Evolutionary conservation across 2,329 filamentous ascomycete genomes (phyloP).

Genomic region (Drechslera avenae): DNA sequence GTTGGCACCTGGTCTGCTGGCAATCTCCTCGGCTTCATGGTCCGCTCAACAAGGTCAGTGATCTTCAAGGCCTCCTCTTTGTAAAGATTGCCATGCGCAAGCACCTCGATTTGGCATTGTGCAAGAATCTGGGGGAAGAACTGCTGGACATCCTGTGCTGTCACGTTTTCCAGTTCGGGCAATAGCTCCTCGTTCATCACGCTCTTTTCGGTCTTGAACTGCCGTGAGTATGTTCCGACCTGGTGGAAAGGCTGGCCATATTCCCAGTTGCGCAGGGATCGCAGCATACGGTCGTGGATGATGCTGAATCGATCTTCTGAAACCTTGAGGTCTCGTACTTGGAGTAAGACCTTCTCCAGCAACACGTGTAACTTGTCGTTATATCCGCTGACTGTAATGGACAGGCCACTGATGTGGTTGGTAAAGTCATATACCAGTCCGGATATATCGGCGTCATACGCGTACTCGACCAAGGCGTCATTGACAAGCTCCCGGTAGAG

Average conservation of each 20-base stretch:
- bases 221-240: constrained; percentile 80
- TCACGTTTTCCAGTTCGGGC: constrained; percentile 75
- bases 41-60: constrained; percentile 80
- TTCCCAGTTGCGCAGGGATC: constrained; percentile 83
- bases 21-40: constrained; percentile 73
- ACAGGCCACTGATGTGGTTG: constrained; percentile 73
- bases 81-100: constrained; percentile 91
- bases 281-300: constrained; percentile 80
- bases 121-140: constrained; percentile 82
- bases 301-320: constrained; percentile 88
- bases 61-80: constrained; percentile 89
- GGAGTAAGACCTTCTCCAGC: constrained; percentile 83
- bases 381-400: constrained; percentile 83
- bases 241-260: constrained; percentile 89
- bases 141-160: constrained; percentile 71
- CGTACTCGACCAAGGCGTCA: constrained; percentile 89
- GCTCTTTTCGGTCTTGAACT: constrained; percentile 76
- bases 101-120: constrained; percentile 85
- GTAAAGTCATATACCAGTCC: constrained; percentile 83
- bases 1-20: constrained; percentile 81
- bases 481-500: constrained; percentile 85
- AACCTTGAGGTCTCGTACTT: constrained; percentile 82
- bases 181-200: constrained; percentile 82
- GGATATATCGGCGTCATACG: constrained; percentile 93
- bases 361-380: constrained; percentile 95